phyloP scores from a whole-genome alignment of 208 protist species.

The Ichthyophonus hoferi region DNA sequence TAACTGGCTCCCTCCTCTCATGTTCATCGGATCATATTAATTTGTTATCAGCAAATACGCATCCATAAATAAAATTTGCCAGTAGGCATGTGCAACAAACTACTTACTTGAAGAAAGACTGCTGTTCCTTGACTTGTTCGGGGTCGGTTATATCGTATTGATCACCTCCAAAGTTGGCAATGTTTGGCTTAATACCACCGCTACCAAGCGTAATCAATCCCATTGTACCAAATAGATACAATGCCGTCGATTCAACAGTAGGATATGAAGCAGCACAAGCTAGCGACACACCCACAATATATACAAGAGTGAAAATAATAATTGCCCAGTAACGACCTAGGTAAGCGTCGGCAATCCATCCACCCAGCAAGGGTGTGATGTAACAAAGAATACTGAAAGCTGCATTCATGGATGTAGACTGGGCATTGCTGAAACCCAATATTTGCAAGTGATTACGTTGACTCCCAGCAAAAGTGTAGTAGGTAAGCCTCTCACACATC shows the following conservation, averaged over 20 bases:
- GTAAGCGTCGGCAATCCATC: not conserved
- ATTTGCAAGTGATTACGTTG: too few species aligned
- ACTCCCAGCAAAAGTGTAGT: not conserved
- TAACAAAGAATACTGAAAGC: conserved; percentile 20
- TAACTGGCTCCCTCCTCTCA: too few species aligned
- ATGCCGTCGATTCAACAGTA: not conserved
- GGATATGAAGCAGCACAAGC: not conserved
- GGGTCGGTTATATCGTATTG: not conserved
- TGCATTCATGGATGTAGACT: not conserved
- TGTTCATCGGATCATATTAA: too few species aligned
- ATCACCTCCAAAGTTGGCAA: not conserved
- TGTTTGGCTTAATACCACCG: conserved; percentile 28
- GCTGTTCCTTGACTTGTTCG: not conserved
- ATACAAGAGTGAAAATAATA: not conserved
- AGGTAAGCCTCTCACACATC: not conserved
- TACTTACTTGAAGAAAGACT: not conserved
- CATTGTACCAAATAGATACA: not conserved
- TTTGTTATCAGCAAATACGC: too few species aligned
- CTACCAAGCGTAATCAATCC: conserved; percentile 3
- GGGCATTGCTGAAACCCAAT: too few species aligned
- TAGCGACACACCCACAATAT: not conserved
- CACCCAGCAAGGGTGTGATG: not conserved
- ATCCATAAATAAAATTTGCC: too few species aligned
- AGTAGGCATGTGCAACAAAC: too few species aligned
- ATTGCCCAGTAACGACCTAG: conserved; percentile 23